phyloP scores from a whole-genome alignment of 2,329 filamentous ascomycete genomes.

The Botrytis byssoidea region DNA sequence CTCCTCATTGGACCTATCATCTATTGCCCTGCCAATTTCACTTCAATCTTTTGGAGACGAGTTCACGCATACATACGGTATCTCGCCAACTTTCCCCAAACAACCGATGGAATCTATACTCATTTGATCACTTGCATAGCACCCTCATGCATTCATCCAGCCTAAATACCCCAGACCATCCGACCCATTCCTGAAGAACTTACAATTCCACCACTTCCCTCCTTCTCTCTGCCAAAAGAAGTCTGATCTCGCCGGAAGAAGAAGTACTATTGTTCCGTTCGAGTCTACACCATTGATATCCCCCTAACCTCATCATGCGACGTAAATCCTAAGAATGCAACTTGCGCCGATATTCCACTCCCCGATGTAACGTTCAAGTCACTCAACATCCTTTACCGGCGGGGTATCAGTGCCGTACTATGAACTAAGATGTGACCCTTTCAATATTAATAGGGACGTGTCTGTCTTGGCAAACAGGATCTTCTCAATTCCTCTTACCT shows the following conservation, averaged over 20 bases:
- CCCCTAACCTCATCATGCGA: slow-evolving; percentile 17
- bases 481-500: slow-evolving; percentile 2
- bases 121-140: slow-evolving; percentile 18
- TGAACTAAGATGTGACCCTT: slow-evolving; percentile 1
- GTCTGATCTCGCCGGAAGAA: slow-evolving; percentile 6
- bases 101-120: slow-evolving; percentile 12
- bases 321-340: slow-evolving; percentile 12
- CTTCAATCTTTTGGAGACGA: slow-evolving; percentile 29
- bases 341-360: neutral
- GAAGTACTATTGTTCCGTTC: neutral
- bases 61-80: slow-evolving; percentile 2
- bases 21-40: slow-evolving; percentile 9
- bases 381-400: slow-evolving; percentile 3
- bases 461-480: slow-evolving; percentile 11
- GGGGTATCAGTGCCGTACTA: neutral
- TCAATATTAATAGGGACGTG: slow-evolving; percentile 13
- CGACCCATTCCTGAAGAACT: neutral
- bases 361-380: slow-evolving; percentile 20
- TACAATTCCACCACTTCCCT: neutral
- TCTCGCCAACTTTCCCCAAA: neutral
- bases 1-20: neutral
- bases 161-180: slow-evolving; percentile 3
- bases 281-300: neutral
- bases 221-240: neutral
- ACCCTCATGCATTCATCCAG: neutral